Conservation (phyloP, 148 eudicot genomes). For the Spergularia bocconei region DNA sequence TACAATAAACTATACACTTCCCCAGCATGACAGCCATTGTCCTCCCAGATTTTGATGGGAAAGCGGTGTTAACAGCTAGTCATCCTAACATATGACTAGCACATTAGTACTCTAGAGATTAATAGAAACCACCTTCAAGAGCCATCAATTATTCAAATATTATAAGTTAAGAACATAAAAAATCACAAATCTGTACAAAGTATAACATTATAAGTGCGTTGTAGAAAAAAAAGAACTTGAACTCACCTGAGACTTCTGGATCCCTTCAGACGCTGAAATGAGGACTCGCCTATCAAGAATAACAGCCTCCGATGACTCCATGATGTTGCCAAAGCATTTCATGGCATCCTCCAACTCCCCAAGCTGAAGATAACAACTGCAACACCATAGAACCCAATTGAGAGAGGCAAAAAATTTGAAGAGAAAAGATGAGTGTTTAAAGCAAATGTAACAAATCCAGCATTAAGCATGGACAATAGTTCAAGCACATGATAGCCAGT, state of each 20-base stretch:
- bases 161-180: background rate
- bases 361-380: constrained; percentile 75
- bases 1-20: background rate
- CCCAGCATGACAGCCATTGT: background rate
- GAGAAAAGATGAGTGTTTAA: background rate
- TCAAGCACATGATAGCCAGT: background rate
- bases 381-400: background rate
- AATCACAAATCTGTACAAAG: background rate
- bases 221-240: background rate
- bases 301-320: constrained; percentile 42
- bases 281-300: constrained; percentile 75
- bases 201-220: background rate
- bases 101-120: background rate
- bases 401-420: background rate
- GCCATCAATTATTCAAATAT: background rate
- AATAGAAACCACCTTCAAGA: background rate
- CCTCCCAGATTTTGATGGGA: background rate
- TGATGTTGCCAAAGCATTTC: constrained; percentile 51
- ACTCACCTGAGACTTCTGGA: constrained; percentile 77
- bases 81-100: background rate
- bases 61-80: background rate
- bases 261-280: constrained; percentile 81
- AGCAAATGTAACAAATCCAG: constrained; percentile 9
- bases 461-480: constrained; percentile 1
- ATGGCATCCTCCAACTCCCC: constrained; percentile 81